Base-by-base conservation (phyloP, 2,329 filamentous ascomycete genomes). In the Trichocomaceae sp. region DNA sequence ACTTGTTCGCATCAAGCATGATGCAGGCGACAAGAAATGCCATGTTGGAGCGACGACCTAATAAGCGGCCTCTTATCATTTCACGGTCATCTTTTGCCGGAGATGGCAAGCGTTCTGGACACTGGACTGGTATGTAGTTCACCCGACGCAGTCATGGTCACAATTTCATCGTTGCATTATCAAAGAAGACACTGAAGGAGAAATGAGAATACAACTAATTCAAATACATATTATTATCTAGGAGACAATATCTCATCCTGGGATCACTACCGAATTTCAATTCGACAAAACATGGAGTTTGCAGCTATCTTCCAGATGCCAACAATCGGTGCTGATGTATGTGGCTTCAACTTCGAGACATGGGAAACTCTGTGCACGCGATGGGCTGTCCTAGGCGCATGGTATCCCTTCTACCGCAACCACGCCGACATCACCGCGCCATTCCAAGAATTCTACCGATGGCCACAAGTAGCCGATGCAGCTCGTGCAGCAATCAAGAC, bases 11-110 rank as follows among this genome's bases (percentile, higher is more conserved):
- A 0, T 77, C 79, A 17, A 80, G 73, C 75, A 66, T 88, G 84
- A 83, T 82, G 0, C 69, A 73, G 23, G 72, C 79, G 1, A 85
- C 83, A 0, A 79, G 82, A 52, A 69, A 78, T 12, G 83, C 87
- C 1, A 87, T 91, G 86, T 66, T 83, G 7, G 69, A 75, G 13
- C 81, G 87, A 7, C 81, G 86, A 0, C 86, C 87, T 0, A 68
- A 69, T 1, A 71, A 83, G 5, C 81, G 87, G 0, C 86, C 88
- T 1, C 66, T 91, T 56, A 76, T 91, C 46, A 87, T 92, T 60
- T 89, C 87, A 0, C 83, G 88, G 22, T 87, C 83, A 17, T 90
- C 87, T 0, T 91, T 88, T 63, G 83, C 86, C 2, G 87, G 88
- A 3, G 83, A 85, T 0, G 88, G 88, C 3, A 65, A 72, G 33